These are phyloP conservation scores for Globisporangium paroecandrum DNA, from an alignment of 352 stramenopile genomes.

Conservation along the genomic window DNA sequence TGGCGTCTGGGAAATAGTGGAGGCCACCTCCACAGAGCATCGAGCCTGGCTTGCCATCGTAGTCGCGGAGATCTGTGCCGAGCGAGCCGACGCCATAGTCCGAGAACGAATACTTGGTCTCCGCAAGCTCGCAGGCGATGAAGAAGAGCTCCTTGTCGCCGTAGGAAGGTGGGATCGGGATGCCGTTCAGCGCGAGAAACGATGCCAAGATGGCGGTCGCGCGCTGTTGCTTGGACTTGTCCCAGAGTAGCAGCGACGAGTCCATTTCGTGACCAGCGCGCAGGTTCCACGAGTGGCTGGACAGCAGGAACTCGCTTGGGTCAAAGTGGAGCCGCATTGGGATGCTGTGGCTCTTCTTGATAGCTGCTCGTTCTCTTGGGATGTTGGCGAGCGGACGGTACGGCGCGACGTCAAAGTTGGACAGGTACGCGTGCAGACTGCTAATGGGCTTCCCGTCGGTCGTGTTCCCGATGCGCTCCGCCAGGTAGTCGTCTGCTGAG, in stretches of 20 bases:
- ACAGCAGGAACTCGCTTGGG: slow-evolving; percentile 52
- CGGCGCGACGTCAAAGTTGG: slow-evolving; percentile 42
- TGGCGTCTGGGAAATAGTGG: slow-evolving; percentile 51
- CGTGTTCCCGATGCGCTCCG: slow-evolving; percentile 21
- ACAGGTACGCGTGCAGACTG: slow-evolving; percentile 48
- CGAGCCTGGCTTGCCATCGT: slow-evolving; percentile 26
- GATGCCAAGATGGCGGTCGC: slow-evolving; percentile 61
- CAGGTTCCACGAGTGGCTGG: slow-evolving; percentile 63
- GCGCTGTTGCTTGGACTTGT: slow-evolving; percentile 58
- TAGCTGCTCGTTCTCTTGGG: slow-evolving; percentile 9
- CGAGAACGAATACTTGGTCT: slow-evolving; percentile 68
- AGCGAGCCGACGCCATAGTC: slow-evolving; percentile 57
- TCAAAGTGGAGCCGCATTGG: slow-evolving; percentile 29
- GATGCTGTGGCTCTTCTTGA: slow-evolving; percentile 24
- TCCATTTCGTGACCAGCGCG: slow-evolving; percentile 67
- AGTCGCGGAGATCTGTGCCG: slow-evolving; percentile 33
- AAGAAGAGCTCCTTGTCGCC: slow-evolving; percentile 83
- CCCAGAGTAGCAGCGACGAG: slow-evolving; percentile 76
- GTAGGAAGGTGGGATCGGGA: slow-evolving; percentile 44
- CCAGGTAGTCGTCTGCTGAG: slow-evolving; percentile 39
- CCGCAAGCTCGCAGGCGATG: slow-evolving; percentile 58
- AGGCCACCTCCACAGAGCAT: slow-evolving; percentile 52
- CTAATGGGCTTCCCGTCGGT: slow-evolving; percentile 23
- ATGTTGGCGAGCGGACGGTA: slow-evolving; percentile 38
- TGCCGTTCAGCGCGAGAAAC: slow-evolving; percentile 43